Base-by-base conservation (phyloP, 2,329 filamentous ascomycete species). In the Pseudogymnoascus sp. region DNA sequence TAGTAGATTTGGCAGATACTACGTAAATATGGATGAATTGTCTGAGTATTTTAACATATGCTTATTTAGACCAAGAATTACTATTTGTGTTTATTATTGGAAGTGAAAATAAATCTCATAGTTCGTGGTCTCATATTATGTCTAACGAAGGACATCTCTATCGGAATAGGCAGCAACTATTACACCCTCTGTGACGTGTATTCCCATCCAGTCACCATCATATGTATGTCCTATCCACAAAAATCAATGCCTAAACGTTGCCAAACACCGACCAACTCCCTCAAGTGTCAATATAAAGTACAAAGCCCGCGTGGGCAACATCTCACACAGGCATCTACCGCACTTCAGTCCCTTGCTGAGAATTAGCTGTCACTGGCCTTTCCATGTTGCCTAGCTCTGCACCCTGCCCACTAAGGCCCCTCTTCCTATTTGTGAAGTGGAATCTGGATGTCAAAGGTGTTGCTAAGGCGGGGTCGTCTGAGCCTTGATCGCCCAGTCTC, bases 331-430 rank as follows among this genome's bases (percentile, higher is more conserved):
- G 16, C 35, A 55, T 55, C 49, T 55, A 55, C 49, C 49, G 49
- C 49, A 55, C 49, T 18, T 55, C 28, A 35, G 28, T 55, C 5
- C 40, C 33, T 60, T 40, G 33, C 16, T 60, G 58, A 23, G 21
- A 60, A 60, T 40, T 64, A 38, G 66, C 52, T 37, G 65, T 68
- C 12, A 25, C 63, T 5, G 69, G 67, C n/a, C 67, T 63, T 31
- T 64, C 65, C 70, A 93, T 88, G 43, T 79, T 81, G 49, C 86
- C 84, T 62, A 96, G 75, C 75, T 96, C 88, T 65, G 89, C 81
- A 31, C 88, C 88, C 69, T 86, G 86, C 9, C 87, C 88, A 69
- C 84, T 88, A 70, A 87, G 86, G 3, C 83, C 88, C 69, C 88
- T 79, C 79, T 91, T 93, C 14, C 58, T 41, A 60, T 8, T 41